Base-by-base conservation (phyloP, 805 yeast species). In the Yamadazyma kitorensis region DNA sequence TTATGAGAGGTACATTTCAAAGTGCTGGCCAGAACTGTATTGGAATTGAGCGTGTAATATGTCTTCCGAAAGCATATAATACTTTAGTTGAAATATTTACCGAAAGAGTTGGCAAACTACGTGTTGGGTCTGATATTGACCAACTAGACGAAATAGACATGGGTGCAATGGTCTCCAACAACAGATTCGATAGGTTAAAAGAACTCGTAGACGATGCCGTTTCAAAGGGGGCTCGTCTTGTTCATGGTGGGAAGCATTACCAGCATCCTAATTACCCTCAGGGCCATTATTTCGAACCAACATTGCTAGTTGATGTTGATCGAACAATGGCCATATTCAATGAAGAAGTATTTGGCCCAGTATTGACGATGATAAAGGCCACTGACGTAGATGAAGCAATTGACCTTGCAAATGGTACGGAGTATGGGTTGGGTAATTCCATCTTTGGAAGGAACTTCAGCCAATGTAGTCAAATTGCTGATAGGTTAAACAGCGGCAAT, bases 11-110 rank as follows among this genome's bases (percentile, higher is more conserved):
- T 22, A 82, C 96, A 0, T 93, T 91, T 67, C 99, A 93, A 63
- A 84, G 95, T 34, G 85, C 96, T 0, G 99, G 99, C 9, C 99
- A 93, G 62, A 93, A 93, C 56, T 93, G 99, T 64, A 93, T 93
- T 51, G 98, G 99, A 24, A 85, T 93, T 35, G 99, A 93, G 63
- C 73, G 98, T 38, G 94, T 93, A 5, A 82, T 93, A 43, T 87
- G 89, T 23, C 70, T 86, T 28, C 84, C 83, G 4, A 65, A 67
- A 26, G 76, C 78, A 17, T 89, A 93, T 59, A 81, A 77, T 15
- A 50, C 60, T 27, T 60, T 93, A 26, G 80, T 82, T 2, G 60
- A 63, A 0, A 73, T 77, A 7, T 64, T 93, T 27, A 46, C 71
- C 2, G 58, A 68, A 20, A 71, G 93, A 37, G 76, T 93, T 14